A percentile compares a stretch with the other conserved stretches of the same genome.
Evolutionary conservation across 345 rosid genomes (phyloP).

Genomic region (Boechera retrofracta): DNA sequence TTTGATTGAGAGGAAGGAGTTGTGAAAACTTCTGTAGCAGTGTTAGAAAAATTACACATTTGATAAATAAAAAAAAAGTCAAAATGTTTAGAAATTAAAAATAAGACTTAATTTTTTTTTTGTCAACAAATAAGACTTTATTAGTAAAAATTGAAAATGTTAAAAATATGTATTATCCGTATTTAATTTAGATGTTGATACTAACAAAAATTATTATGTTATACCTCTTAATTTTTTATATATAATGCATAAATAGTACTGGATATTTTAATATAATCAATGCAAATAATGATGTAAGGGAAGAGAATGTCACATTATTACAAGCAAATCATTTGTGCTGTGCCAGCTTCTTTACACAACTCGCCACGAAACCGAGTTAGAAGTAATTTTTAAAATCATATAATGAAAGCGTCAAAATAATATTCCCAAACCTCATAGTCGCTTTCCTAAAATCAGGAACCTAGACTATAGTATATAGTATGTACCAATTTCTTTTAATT

Average conservation of each 20-base stretch:
- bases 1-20: too few species aligned
- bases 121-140: too few species aligned
- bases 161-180: too few species aligned
- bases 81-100: too few species aligned
- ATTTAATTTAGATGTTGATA: background rate
- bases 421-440: conserved; percentile 20
- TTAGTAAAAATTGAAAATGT: background rate
- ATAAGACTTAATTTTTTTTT: too few species aligned
- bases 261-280: background rate
- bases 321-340: conserved; percentile 26
- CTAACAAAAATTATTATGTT: background rate
- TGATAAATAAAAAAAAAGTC: too few species aligned
- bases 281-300: background rate
- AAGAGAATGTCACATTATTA: conserved; percentile 19
- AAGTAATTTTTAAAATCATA: background rate
- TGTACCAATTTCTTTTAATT: background rate
- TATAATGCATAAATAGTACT: background rate
- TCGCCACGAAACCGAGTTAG: conserved; percentile 24
- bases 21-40: too few species aligned
- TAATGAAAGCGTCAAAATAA: conserved; percentile 25
- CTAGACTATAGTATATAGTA: background rate
- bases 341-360: conserved; percentile 37
- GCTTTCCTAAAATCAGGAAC: background rate
- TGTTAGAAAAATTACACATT: too few species aligned
- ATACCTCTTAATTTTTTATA: background rate